Evolutionary conservation across 1,139 yeast species (phyloP).

Genomic region (Candida tropicalis): DNA sequence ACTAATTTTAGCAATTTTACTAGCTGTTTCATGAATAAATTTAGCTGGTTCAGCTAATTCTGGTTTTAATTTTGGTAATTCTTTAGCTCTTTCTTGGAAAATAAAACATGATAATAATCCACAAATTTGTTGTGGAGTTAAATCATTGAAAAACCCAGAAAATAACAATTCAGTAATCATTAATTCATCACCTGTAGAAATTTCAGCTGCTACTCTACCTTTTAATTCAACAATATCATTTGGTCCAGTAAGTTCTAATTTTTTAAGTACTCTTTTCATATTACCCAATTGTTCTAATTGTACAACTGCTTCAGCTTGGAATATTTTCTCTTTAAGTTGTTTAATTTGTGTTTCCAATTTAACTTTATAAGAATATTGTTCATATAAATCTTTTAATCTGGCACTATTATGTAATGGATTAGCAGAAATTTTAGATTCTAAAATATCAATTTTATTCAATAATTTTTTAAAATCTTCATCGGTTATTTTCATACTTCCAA

Average conservation of each 20-base stretch:
- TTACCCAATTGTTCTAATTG: conserved; percentile 93
- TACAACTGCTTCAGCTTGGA: conserved; percentile 86
- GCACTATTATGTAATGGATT: conserved; percentile 75
- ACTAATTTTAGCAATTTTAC: conserved; percentile 83
- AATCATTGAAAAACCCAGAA: conserved; percentile 90
- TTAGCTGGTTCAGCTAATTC: conserved; percentile 89
- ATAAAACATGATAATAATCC: conserved; percentile 92
- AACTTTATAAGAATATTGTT: conserved; percentile 65
- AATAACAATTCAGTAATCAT: conserved; percentile 87
- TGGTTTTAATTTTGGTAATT: conserved; percentile 80
- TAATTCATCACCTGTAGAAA: conserved; percentile 92
- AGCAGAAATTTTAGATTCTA: conserved; percentile 69
- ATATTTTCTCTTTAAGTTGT: conserved; percentile 61
- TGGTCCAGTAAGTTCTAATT: conserved; percentile 78
- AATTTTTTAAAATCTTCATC: conserved; percentile 75
- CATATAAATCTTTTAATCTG: conserved; percentile 62
- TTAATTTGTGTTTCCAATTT: conserved; percentile 63
- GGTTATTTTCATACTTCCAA: conserved; percentile 86
- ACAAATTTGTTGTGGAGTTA: conserved; percentile 88
- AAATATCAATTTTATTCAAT: conserved; percentile 75
- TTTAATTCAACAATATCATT: conserved; percentile 89
- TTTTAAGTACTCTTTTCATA: conserved; percentile 86
- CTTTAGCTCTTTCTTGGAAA: conserved; percentile 94
- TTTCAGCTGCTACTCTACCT: conserved; percentile 95
- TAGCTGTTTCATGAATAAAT: conserved; percentile 86